Evolutionary conservation across 1,284 basidiomycete genomes (phyloP), one percentile per base, ranked within the genome.

Genomic region (Gymnopus androsaceus): DNA sequence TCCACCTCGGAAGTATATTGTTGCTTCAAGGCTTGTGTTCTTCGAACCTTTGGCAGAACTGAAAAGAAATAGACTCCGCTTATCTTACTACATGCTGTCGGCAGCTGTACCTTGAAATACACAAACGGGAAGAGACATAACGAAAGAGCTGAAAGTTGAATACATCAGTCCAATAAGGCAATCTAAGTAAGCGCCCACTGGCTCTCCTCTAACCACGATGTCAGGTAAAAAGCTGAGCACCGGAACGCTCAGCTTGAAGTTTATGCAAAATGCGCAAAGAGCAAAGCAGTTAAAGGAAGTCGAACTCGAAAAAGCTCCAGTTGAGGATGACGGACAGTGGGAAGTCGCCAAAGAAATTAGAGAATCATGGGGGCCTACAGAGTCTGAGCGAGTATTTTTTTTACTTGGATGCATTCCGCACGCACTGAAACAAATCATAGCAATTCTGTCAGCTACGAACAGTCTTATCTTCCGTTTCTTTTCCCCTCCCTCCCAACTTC

Each of bases 231-330:
- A 77, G 1, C 75, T 90, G 48, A 90, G 88, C 68, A 81, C 76
- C 40, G 80, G 84, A 23, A 89, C 87, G 0, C 75, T 90, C 14
- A 81, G 81, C 63, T 76, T 90, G 37, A 80, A 82, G 4, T 90
- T 90, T 66, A 90, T 90, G 88, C 87, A 88, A 70, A 88, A 87
- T 74, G 84, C 85, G 0, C 78, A 80, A 3, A 76, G 80, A 5
- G 74, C 78, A 14, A 81, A 86, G 59, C 74, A 83, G 31, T 67
- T 80, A 25, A 73, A 79, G 7, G 75, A 76, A 56, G 75, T 79
- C 4, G 75, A 82, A 59, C 69, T 78, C 1, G 79, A 83, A 45
- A 76, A 79, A 55, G 81, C 83, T 1, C 76, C 77, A 62, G 74
- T 85, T n/a, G 77, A 80, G 63, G 87, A 88, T 61, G 85, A 88